Percentiles rank a stretch among this genome's conserved stretches.
Evolutionary conservation across 2,329 filamentous ascomycete species (phyloP).

Genomic region (Aspergillaceae sp.): DNA sequence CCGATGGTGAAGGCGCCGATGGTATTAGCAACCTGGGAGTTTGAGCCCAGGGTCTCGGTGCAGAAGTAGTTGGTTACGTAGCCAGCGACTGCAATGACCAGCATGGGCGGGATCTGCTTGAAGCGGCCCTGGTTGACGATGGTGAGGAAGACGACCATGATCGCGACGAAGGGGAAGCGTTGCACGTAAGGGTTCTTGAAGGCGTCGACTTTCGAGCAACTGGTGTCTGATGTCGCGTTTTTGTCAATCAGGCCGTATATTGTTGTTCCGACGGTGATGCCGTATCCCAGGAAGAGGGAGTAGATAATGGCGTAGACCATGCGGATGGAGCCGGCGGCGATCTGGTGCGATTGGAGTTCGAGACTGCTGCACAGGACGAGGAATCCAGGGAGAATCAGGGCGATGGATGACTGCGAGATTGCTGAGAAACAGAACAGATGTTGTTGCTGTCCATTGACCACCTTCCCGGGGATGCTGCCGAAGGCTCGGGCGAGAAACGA

Average conservation of each 20-base stretch:
- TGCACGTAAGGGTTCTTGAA: slow-evolving; percentile 38
- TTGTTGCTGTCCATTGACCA: slow-evolving; percentile 18
- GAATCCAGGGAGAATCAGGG: slow-evolving; percentile 64
- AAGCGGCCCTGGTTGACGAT: slow-evolving; percentile 76
- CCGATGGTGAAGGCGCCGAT: slow-evolving; percentile 69
- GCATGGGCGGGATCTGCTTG: slow-evolving; percentile 69
- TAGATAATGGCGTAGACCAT: slow-evolving; percentile 70
- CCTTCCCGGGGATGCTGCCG: slow-evolving; percentile 51
- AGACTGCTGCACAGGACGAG: slow-evolving; percentile 53
- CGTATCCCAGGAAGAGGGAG: slow-evolving; percentile 63
- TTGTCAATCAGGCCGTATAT: slow-evolving; percentile 55
- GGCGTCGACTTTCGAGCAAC: slow-evolving; percentile 41
- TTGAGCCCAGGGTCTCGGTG: slow-evolving; percentile 56
- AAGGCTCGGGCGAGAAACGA: slow-evolving; percentile 62
- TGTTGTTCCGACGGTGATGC: slow-evolving; percentile 58
- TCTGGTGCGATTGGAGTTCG: slow-evolving; percentile 60
- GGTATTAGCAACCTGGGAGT: slow-evolving; percentile 67
- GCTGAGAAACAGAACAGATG: slow-evolving; percentile 62
- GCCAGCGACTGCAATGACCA: slow-evolving; percentile 62
- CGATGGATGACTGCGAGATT: slow-evolving; percentile 64
- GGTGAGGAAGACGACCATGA: slow-evolving; percentile 64
- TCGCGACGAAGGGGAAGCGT: slow-evolving; percentile 63
- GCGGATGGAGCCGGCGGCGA: slow-evolving; percentile 62
- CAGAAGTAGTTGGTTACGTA: slow-evolving; percentile 70
- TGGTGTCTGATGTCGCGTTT: slow-evolving; percentile 43